Evolutionary conservation across 306 rosid species (phyloP).

Genomic region (Ormosia emarginata): DNA sequence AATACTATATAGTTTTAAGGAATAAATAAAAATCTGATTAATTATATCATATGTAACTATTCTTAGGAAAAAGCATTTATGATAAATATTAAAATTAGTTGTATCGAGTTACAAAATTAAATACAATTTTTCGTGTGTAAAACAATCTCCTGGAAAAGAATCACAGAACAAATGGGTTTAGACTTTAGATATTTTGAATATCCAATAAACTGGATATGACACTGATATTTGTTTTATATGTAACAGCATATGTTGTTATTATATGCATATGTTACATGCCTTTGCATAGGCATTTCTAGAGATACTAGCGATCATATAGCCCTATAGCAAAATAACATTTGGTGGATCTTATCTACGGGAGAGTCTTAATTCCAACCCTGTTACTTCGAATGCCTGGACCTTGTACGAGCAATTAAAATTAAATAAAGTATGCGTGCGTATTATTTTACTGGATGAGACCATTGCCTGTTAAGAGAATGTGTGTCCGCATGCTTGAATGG

Average conservation of each 20-base stretch:
- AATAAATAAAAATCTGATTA: background rate
- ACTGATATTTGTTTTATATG: background rate
- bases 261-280: background rate
- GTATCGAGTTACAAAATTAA: background rate
- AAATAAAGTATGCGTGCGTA: background rate
- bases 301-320: conserved; percentile 4
- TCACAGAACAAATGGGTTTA: background rate
- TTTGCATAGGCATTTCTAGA: background rate
- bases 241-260: background rate
- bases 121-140: background rate
- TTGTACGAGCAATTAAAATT: background rate
- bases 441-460: conserved; percentile 5
- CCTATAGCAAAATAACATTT: background rate
- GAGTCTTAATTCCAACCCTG: background rate
- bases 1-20: background rate
- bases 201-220: background rate
- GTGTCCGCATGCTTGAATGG: background rate
- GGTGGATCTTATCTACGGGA: background rate
- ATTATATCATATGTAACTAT: background rate
- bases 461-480: background rate
- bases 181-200: background rate
- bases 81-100: background rate
- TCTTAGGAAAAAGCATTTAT: background rate
- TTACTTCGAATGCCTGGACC: background rate
- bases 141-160: background rate